phyloP scores from a whole-genome alignment of 192 early-diverging fungal species.

The Coemansia sp. region DNA sequence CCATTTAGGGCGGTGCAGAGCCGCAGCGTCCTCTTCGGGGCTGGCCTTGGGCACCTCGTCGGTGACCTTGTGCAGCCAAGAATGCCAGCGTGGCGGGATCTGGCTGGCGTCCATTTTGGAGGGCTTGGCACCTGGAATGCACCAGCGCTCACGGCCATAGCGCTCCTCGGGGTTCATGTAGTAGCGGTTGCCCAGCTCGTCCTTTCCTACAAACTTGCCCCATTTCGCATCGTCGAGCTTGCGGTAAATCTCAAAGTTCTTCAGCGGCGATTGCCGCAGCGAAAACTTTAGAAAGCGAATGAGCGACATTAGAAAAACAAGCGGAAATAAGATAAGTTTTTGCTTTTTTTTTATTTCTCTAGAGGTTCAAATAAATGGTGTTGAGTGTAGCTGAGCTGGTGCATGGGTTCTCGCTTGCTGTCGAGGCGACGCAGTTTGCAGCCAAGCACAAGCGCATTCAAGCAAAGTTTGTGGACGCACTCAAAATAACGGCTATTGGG shows the following conservation, averaged over 20 bases:
- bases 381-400: constrained; percentile 19
- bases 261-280: constrained; percentile 39
- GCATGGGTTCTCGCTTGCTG: constrained; percentile 35
- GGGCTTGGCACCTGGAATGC: constrained; percentile 55
- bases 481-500: constrained; percentile 26
- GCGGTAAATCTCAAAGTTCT: constrained; percentile 50
- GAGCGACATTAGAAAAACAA: constrained; percentile 37
- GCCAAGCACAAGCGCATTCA: constrained; percentile 33
- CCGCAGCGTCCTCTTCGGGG: constrained; percentile 24
- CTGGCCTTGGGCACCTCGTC: constrained; percentile 40
- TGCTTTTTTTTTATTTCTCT: not conserved
- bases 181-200: constrained; percentile 76
- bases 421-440: constrained; percentile 38
- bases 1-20: constrained; percentile 47
- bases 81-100: constrained; percentile 70
- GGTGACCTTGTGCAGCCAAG: constrained; percentile 52
- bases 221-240: constrained; percentile 59
- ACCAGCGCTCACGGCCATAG: constrained; percentile 79
- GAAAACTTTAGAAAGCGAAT: constrained; percentile 42
- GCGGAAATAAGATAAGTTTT: not conserved
- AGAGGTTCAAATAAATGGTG: constrained; percentile 22
- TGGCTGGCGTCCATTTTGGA: constrained; percentile 61
- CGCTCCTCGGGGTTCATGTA: constrained; percentile 69
- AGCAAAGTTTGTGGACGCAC: constrained; percentile 23
- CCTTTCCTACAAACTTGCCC: constrained; percentile 68